Percentiles rank a stretch among this genome's conserved stretches.
These are phyloP conservation scores for Pyropia yezoensis DNA, from an alignment of 23 red algal species.

Conservation along the genomic window DNA sequence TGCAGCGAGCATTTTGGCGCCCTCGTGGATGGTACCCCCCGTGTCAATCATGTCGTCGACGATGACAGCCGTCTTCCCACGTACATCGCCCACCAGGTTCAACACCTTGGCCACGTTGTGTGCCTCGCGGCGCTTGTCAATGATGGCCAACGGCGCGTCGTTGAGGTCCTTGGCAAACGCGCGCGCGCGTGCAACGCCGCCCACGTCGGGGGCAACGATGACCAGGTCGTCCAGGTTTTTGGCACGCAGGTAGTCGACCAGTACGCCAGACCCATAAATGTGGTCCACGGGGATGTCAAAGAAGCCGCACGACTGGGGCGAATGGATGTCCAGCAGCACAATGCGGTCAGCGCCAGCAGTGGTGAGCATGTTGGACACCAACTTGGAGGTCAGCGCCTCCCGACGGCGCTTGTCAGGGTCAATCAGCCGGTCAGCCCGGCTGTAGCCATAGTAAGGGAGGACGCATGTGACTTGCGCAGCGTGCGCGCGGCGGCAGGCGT, in stretches of 20 bases:
- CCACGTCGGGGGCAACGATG: slow-evolving; percentile 90
- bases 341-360: slow-evolving; percentile 80
- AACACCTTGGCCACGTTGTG: slow-evolving; percentile 82
- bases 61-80: slow-evolving; percentile 72
- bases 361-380: slow-evolving; percentile 91
- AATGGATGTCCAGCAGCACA: slow-evolving; percentile 96
- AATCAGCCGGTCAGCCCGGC: slow-evolving; percentile 86
- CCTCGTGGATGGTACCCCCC: slow-evolving; percentile 76
- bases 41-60: slow-evolving; percentile 99
- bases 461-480: slow-evolving; percentile 85
- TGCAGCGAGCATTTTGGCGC: slow-evolving; percentile 63
- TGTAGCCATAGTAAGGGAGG: slow-evolving; percentile 92
- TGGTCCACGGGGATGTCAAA: slow-evolving; percentile 99
- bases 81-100: slow-evolving; percentile 94
- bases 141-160: slow-evolving; percentile 91
- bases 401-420: slow-evolving; percentile 81
- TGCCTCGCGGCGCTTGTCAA: slow-evolving; percentile 87
- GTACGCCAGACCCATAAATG: slow-evolving; percentile 70
- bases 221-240: slow-evolving; percentile 68
- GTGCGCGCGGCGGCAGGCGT: slow-evolving; percentile 89
- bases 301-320: slow-evolving; percentile 99
- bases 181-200: slow-evolving; percentile 89
- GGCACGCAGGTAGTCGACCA: slow-evolving; percentile 59
- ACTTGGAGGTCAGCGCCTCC: slow-evolving; percentile 90
- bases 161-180: slow-evolving; percentile 84